phyloP scores from a whole-genome alignment of 2,329 filamentous ascomycete genomes.

The Neonectria hederae region DNA sequence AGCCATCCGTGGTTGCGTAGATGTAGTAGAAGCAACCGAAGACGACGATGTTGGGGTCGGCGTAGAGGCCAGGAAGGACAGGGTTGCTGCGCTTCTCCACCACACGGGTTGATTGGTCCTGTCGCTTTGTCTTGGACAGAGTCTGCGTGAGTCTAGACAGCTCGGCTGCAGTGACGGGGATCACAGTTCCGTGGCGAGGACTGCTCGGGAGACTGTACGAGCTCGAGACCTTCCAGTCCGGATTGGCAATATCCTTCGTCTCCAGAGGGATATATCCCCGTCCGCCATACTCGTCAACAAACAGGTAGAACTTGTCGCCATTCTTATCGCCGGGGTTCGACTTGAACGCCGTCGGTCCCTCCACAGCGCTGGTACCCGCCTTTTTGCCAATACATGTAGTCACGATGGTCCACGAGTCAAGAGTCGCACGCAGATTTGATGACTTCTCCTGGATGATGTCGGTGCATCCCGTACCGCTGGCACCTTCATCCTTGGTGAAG shows the following conservation, averaged over 20 bases:
- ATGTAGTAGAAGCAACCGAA: constrained; percentile 57
- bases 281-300: constrained; percentile 62
- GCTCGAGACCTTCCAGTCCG: constrained; percentile 57
- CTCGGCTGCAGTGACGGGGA: constrained; percentile 57
- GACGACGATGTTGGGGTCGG: constrained; percentile 58
- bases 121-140: constrained; percentile 7
- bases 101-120: neutral
- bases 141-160: constrained; percentile 17
- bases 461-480: constrained; percentile 57
- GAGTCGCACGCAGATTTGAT: constrained; percentile 49
- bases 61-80: constrained; percentile 51
- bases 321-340: constrained; percentile 59
- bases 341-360: constrained; percentile 63
- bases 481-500: constrained; percentile 65
- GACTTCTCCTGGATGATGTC: constrained; percentile 66
- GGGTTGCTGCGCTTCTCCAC: constrained; percentile 43
- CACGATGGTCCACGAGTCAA: constrained; percentile 55
- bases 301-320: constrained; percentile 64
- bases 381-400: constrained; percentile 60
- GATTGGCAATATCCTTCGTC: constrained; percentile 58
- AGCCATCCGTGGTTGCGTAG: constrained; percentile 58
- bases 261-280: constrained; percentile 64
- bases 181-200: constrained; percentile 63
- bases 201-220: constrained; percentile 58
- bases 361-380: constrained; percentile 58